Base-by-base conservation (phyloP, 306 rosid genomes). In the Trifolium subterraneum region DNA sequence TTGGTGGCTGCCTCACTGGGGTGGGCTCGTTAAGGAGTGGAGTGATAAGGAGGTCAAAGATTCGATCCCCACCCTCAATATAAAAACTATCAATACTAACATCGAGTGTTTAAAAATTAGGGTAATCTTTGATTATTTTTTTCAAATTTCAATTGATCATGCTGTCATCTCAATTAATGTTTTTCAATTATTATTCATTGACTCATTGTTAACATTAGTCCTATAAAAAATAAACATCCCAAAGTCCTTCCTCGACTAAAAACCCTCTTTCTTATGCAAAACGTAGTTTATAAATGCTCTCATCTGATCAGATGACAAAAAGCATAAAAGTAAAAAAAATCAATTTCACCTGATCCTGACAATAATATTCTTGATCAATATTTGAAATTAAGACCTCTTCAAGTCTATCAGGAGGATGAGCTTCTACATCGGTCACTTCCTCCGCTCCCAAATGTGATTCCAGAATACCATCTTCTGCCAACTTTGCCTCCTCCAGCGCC, bases 401-500 rank as follows among this genome's bases (percentile, higher is more conserved):
- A 67, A 83, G 67, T 62, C 60, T 84, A 66, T 33, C 60, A 35
- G 79, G 75, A 80, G 79, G 75, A 80, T 71, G 68, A 39, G 68
- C 79, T 63, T 88, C 90, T 14, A 48, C 60, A 73, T 61, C 39
- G 16, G 84, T 25, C 38, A 73, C 63, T 75, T 84, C 84, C 70
- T 51, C 84, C 62, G 78, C 74, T 74, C 81, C 81, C 71, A 73
- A 61, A 35, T 82, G 76, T 13, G 96, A 20, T 50, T 87, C 87
- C 36, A 86, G 62, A 64, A 88, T 23, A 70, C 90, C 99, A 75
- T 92, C 88, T 78, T 87, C 90, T 39, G 93, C 92, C 64, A 88
- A 82, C 81, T 88, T 58, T n/a, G 99, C 99, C 86, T 94, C 99
- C 80, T 94, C 99, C 27, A 94, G 78, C 13, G 99, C 99, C 90